Conservation (phyloP, 192 early-diverging fungal species). For the Entomortierella parvispora region DNA sequence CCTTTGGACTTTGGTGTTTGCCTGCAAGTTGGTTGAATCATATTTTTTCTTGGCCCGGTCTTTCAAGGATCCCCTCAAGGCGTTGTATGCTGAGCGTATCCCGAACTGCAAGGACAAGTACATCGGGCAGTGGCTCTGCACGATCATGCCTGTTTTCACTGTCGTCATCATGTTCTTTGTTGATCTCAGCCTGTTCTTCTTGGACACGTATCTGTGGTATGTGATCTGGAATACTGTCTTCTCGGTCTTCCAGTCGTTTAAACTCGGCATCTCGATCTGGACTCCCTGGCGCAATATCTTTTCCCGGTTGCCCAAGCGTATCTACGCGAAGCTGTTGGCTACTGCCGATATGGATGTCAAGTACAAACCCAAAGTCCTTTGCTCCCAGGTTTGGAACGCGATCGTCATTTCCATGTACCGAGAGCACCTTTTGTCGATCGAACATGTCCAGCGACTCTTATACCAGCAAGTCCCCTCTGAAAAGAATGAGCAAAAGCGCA, state of each 20-base stretch:
- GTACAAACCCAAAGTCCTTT: constrained; percentile 81
- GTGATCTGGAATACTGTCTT: constrained; percentile 87
- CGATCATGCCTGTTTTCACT: constrained; percentile 73
- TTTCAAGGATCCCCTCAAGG: constrained; percentile 80
- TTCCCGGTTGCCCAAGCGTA: constrained; percentile 80
- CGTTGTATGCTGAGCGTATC: constrained; percentile 58
- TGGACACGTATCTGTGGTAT: constrained; percentile 91
- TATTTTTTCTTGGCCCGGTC: constrained; percentile 86
- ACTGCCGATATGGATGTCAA: constrained; percentile 79
- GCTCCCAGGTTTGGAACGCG: constrained; percentile 88
- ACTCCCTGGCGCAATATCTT: constrained; percentile 86
- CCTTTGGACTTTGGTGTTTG: constrained; percentile 77
- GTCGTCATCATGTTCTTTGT: constrained; percentile 80
- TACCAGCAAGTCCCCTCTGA: constrained; percentile 73
- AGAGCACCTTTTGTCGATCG: constrained; percentile 79
- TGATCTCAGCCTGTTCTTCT: constrained; percentile 79
- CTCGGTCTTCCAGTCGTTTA: constrained; percentile 79
- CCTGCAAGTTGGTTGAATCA: constrained; percentile 82
- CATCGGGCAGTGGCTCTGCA: constrained; percentile 66
- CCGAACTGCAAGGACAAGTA: constrained; percentile 69
- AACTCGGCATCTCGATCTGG: constrained; percentile 84
- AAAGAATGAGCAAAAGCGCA: constrained; percentile 66
- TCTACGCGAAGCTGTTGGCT: constrained; percentile 79
- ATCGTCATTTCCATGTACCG: constrained; percentile 87
- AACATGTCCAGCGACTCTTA: constrained; percentile 77